Evolutionary conservation across 352 stramenopile species (phyloP).

Genomic region (Phytophthora agathidicida): DNA sequence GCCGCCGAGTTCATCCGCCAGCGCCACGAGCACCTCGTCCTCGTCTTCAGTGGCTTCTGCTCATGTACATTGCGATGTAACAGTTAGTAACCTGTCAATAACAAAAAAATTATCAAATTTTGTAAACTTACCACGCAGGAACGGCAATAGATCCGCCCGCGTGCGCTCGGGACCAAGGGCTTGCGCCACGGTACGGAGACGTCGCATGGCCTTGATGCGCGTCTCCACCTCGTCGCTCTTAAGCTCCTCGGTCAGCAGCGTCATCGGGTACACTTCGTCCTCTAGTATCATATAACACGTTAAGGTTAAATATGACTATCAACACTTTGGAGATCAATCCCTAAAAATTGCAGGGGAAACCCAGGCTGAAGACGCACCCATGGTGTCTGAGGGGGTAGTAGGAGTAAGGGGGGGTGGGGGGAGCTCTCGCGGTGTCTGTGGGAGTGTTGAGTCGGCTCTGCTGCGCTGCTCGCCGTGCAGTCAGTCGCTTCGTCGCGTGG

Average conservation of each 20-base stretch:
- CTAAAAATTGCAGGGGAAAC: neutral
- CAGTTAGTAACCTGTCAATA: constrained; percentile 15
- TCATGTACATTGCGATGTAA: neutral
- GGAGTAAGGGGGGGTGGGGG: constrained; percentile 1
- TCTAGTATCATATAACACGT: constrained; percentile 39
- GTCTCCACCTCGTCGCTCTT: constrained; percentile 92
- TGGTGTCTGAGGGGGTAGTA: constrained; percentile 17
- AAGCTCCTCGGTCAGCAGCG: constrained; percentile 93
- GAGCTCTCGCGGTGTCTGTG: constrained; percentile 1
- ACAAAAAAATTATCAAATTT: constrained; percentile 10
- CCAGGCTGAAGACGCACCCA: constrained; percentile 17
- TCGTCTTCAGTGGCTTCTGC: constrained; percentile 91
- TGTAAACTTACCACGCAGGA: constrained; percentile 68
- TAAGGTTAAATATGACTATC: constrained; percentile 9
- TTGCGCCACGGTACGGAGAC: constrained; percentile 91
- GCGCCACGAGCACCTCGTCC: constrained; percentile 93
- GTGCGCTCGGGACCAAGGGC: constrained; percentile 88
- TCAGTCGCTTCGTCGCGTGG: constrained; percentile 19
- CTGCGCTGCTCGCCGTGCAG: constrained; percentile 18
- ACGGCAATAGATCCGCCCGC: constrained; percentile 87
- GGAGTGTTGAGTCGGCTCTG: constrained; percentile 9
- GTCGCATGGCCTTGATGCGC: constrained; percentile 94
- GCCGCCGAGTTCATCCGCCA: constrained; percentile 90
- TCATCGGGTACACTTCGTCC: constrained; percentile 87
- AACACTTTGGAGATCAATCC: too few relatives aligned